Evolutionary conservation across 2,329 filamentous ascomycete species (phyloP).

Genomic region (Arthroderma sp.): DNA sequence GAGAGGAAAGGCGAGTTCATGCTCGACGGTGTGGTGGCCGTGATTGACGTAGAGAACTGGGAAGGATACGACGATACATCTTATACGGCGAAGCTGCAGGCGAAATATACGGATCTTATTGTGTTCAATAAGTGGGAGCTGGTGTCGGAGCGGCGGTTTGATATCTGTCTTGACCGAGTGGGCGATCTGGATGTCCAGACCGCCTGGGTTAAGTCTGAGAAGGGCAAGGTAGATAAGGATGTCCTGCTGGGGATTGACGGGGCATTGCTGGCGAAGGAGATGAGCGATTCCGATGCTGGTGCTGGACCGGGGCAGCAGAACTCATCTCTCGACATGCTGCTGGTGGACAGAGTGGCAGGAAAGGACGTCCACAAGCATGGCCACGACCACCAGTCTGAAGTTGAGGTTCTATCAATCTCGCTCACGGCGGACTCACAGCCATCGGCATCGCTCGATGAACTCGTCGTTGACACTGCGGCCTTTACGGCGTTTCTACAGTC

Average conservation of each 20-base stretch:
- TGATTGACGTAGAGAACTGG: conserved; percentile 94
- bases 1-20: conserved; percentile 50
- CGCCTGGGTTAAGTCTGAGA: conserved; percentile 73
- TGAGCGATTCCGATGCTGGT: conserved; percentile 29
- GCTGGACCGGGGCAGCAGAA: conserved; percentile 15
- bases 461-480: conserved; percentile 46
- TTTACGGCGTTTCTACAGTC: conserved; percentile 54
- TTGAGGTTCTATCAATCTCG: conserved; percentile 80
- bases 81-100: conserved; percentile 79
- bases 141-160: conserved; percentile 60
- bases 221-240: conserved; percentile 64
- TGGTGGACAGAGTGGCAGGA: conserved; percentile 19
- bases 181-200: conserved; percentile 70
- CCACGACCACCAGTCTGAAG: conserved; percentile 62
- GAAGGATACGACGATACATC: conserved; percentile 81
- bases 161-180: conserved; percentile 64
- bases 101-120: conserved; percentile 77
- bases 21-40: conserved; percentile 77
- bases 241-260: conserved; percentile 81
- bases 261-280: conserved; percentile 44
- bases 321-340: conserved; percentile 15
- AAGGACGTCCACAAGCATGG: conserved; percentile 25
- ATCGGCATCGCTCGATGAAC: conserved; percentile 16
- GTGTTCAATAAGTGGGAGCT: conserved; percentile 89
- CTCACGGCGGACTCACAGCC: conserved; percentile 35